These are phyloP conservation scores for Begonia loranthoides DNA, from an alignment of 306 rosid genomes.

Conservation along the genomic window DNA sequence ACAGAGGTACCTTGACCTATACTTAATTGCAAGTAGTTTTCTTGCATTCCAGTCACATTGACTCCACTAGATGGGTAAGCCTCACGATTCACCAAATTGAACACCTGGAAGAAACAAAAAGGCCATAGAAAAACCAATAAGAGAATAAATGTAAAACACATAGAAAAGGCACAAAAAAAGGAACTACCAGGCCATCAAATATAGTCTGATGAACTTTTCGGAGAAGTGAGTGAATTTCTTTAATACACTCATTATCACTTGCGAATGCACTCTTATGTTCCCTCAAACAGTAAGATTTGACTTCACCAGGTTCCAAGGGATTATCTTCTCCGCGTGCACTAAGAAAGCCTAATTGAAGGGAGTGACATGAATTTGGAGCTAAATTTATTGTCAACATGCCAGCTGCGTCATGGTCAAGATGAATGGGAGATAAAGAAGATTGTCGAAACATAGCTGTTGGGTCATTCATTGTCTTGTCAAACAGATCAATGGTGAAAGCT, in stretches of 20 bases:
- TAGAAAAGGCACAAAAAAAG: constrained; percentile 4
- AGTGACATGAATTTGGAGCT: constrained; percentile 48
- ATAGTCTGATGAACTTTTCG: constrained; percentile 74
- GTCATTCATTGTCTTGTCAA: constrained; percentile 60
- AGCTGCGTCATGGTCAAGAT: constrained; percentile 70
- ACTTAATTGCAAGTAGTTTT: constrained; percentile 74
- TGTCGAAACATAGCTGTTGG: constrained; percentile 47
- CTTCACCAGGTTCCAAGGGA: constrained; percentile 23
- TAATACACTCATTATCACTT: constrained; percentile 52
- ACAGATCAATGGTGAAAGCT: constrained; percentile 89
- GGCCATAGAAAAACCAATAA: constrained; percentile 1
- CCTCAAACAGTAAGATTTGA: constrained; percentile 23
- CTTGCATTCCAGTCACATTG: constrained; percentile 83
- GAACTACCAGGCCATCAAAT: constrained; percentile 54
- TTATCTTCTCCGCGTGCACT: constrained; percentile 24
- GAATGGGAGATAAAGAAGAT: constrained; percentile 47
- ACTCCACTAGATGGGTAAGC: constrained; percentile 58
- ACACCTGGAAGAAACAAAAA: constrained; percentile 43
- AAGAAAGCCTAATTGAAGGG: constrained; percentile 65
- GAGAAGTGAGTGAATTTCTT: constrained; percentile 64
- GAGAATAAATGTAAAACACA: background rate
- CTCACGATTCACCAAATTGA: constrained; percentile 79
- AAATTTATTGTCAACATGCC: constrained; percentile 80
- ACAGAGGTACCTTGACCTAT: constrained; percentile 62
- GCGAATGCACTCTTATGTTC: constrained; percentile 40